Evolutionary conservation across 352 stramenopile genomes (phyloP).

Genomic region (Pythium insidiosum): DNA sequence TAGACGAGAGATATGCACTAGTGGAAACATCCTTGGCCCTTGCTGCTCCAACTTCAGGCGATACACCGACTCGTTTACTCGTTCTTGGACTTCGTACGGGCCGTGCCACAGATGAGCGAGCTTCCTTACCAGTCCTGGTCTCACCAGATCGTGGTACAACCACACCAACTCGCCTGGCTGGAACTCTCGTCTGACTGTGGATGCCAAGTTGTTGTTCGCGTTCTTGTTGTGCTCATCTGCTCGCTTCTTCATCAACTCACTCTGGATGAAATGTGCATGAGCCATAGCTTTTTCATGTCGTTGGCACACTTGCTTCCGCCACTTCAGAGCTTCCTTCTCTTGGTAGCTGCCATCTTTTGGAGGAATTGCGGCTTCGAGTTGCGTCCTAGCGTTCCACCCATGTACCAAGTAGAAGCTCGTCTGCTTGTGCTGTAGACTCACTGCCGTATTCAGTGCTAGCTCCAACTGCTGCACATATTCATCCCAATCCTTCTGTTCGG

Average conservation of each 20-base stretch:
- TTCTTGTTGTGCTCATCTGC: not conserved
- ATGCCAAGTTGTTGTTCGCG: not conserved
- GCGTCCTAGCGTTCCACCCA: not conserved
- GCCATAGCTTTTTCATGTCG: not conserved
- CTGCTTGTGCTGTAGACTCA: not conserved
- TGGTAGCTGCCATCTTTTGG: not conserved
- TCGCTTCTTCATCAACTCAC: not conserved
- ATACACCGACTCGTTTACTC: not conserved
- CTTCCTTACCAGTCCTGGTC: not conserved
- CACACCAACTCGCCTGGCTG: not conserved
- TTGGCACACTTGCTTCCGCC: not conserved
- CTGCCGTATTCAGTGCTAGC: conserved; percentile 9
- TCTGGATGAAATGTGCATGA: not conserved
- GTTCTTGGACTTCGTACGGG: not conserved
- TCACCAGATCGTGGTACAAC: conserved; percentile 1
- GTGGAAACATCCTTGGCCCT: not conserved
- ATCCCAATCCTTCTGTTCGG: conserved; percentile 13
- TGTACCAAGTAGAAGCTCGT: conserved; percentile 1
- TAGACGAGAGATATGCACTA: conserved; percentile 3
- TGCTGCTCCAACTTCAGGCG: not conserved
- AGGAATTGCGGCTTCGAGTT: not conserved
- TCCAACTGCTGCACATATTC: conserved; percentile 13
- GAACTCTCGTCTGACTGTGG: not conserved
- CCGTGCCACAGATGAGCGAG: conserved; percentile 5
- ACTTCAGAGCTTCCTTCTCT: not conserved